Percentiles rank a stretch among this genome's conserved stretches.
Conservation (phyloP, 208 protist species). For the Wallacemonas sp. region DNA sequence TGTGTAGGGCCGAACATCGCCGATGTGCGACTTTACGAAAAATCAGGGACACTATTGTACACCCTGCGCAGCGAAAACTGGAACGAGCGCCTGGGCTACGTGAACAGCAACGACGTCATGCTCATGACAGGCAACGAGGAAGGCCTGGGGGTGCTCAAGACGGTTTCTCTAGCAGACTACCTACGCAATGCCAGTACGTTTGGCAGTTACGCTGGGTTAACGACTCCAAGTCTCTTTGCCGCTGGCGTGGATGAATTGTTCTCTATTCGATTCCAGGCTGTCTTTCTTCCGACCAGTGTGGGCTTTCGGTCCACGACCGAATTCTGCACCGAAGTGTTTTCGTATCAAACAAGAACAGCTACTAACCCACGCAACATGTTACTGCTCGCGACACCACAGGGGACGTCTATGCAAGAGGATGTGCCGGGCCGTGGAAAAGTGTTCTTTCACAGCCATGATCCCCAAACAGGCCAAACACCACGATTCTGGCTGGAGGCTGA, state of each 20-base stretch:
- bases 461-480: background rate
- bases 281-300: background rate
- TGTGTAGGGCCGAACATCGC: background rate
- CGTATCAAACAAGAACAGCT: background rate
- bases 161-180: background rate
- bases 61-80: background rate
- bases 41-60: background rate
- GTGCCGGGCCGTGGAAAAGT: background rate
- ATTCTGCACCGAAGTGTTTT: background rate
- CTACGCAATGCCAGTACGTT: background rate
- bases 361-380: slow-evolving; percentile 1
- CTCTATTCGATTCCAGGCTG: background rate
- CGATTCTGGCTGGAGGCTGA: background rate
- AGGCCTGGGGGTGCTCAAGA: background rate
- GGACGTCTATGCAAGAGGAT: background rate
- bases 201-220: background rate
- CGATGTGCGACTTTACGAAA: background rate
- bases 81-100: slow-evolving; percentile 2
- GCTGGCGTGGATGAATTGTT: background rate
- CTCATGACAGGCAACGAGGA: slow-evolving; percentile 1
- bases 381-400: background rate
- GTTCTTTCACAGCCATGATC: background rate
- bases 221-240: background rate
- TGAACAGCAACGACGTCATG: slow-evolving; percentile 1
- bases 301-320: background rate